Evolutionary conservation across 257 asterid species (phyloP), one percentile per base, ranked within the genome.

Genomic region (Nicotiana knightiana): DNA sequence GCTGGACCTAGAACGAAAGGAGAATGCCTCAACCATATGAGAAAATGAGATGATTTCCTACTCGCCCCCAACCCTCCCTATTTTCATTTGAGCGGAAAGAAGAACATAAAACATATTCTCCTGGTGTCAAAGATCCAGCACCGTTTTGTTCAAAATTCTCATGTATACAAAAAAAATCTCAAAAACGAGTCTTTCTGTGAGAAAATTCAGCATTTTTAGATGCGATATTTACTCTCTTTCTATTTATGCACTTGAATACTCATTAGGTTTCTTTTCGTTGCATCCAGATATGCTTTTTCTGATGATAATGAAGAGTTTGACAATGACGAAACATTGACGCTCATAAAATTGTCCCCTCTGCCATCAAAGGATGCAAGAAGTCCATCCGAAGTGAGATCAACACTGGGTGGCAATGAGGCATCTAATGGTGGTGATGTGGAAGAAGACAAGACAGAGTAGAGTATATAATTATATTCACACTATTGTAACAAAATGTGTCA

Each of bases 231-330:
- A 1, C 59, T 70, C 17, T 70, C 35, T 48, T 21, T 70, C 15
- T 15, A 30, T 76, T 1, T 68, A 10, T 32, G 33, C 33, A 39
- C 53, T 70, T 21, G 53, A 6, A 30, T 53, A 18, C 57, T 83
- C 73, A 67, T 7, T 16, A 9, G 28, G 51, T 28, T 70, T 21
- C 37, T 61, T 33, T 37, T 28, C 39, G 82, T 28, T 26, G 53
- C 33, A 63, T 4, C 21, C 85, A 95, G 98, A 88, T 95, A 91
- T 84, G 98, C 98, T 35, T 95, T 91, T 86, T 92, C 96, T 53
- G 97, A 95, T 59, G 90, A 90, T 3, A 89, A 87, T 53, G 98
- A 95, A 87, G 95, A 91, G 81, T 95, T 95, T 55, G 98, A 93
- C 82, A 88, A 83, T 90, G 97, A 93, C 5, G 91, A 91, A 57